A percentile compares a stretch with the other conserved stretches of the same genome.
phyloP scores from a whole-genome alignment of 176 grass and related monocot genomes.

The Puya raimondii region DNA sequence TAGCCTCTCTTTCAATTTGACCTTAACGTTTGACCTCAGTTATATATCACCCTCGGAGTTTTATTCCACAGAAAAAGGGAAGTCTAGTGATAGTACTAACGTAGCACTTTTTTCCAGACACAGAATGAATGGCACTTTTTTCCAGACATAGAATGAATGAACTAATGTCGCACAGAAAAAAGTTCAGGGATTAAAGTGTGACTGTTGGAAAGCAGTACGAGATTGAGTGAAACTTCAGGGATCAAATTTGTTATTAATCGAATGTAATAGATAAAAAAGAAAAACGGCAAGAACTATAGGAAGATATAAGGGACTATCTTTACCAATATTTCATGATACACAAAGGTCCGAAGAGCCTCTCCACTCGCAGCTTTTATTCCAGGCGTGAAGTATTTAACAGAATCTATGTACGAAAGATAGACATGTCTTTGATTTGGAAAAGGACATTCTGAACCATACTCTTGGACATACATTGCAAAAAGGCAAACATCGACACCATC shows the following conservation, averaged over 20 bases:
- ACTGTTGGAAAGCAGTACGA: no score
- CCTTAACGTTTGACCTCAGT: not conserved
- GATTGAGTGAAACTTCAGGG: no score
- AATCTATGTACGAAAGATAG: slow-evolving; percentile 97
- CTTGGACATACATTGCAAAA: slow-evolving; percentile 99
- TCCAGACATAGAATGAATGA: no score
- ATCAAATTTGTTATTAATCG: not conserved
- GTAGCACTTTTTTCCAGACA: no score
- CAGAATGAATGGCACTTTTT: no score
- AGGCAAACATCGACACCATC: slow-evolving; percentile 88
- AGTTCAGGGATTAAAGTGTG: no score
- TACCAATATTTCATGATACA: slow-evolving; percentile 98
- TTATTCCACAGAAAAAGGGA: no score
- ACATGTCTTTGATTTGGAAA: slow-evolving; percentile 71
- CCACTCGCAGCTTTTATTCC: slow-evolving; percentile 76
- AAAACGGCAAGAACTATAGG: not conserved
- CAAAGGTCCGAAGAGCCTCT: slow-evolving; percentile 81
- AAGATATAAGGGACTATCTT: not conserved
- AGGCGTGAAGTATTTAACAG: slow-evolving; percentile 87
- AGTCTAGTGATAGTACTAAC: no score
- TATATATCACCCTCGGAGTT: no score
- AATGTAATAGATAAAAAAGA: not conserved
- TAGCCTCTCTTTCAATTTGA: not conserved
- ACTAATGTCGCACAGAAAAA: no score
- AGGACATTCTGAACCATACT: slow-evolving; percentile 71